Evolutionary conservation across 805 yeast species (phyloP).

Genomic region (Ogataea pilisensis): DNA sequence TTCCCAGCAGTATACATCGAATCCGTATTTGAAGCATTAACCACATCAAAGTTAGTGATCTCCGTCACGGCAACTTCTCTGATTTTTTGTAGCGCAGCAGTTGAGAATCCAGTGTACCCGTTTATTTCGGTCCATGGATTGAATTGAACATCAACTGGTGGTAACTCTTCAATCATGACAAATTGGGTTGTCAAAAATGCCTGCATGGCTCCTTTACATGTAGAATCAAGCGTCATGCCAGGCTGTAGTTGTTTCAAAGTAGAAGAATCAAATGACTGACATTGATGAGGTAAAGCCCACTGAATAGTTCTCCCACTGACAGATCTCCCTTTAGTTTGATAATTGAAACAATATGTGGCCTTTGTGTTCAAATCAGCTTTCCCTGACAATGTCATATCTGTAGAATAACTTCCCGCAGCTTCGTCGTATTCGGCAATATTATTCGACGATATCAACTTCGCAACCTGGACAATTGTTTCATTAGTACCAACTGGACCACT

Average conservation of each 20-base stretch:
- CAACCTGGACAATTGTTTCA: slow-evolving; percentile 46
- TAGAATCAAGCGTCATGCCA: slow-evolving; percentile 39
- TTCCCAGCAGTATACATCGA: slow-evolving; percentile 94
- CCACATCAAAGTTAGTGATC: slow-evolving; percentile 46
- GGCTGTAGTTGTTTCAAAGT: slow-evolving; percentile 23
- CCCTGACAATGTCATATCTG: slow-evolving; percentile 41
- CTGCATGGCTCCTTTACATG: slow-evolving; percentile 51
- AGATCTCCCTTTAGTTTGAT: slow-evolving; percentile 28
- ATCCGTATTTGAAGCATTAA: slow-evolving; percentile 57
- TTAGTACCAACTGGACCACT: slow-evolving; percentile 23
- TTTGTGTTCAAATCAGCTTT: slow-evolving; percentile 27
- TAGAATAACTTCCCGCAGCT: slow-evolving; percentile 67
- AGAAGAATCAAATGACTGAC: slow-evolving; percentile 31
- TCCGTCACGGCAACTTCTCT: slow-evolving; percentile 49
- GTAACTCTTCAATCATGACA: slow-evolving; percentile 26
- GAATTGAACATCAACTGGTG: slow-evolving; percentile 33
- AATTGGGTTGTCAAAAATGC: slow-evolving; percentile 37
- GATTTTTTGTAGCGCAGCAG: slow-evolving; percentile 39
- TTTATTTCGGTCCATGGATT: slow-evolving; percentile 57
- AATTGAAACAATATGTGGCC: slow-evolving; percentile 40
- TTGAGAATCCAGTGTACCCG: slow-evolving; percentile 32
- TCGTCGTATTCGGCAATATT: slow-evolving; percentile 47
- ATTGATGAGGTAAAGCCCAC: slow-evolving; percentile 55
- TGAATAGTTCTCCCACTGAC: slow-evolving; percentile 28
- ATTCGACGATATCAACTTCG: slow-evolving; percentile 33